phyloP scores from a whole-genome alignment of 2,329 filamentous ascomycete species.

The Fusarium abutilonis region DNA sequence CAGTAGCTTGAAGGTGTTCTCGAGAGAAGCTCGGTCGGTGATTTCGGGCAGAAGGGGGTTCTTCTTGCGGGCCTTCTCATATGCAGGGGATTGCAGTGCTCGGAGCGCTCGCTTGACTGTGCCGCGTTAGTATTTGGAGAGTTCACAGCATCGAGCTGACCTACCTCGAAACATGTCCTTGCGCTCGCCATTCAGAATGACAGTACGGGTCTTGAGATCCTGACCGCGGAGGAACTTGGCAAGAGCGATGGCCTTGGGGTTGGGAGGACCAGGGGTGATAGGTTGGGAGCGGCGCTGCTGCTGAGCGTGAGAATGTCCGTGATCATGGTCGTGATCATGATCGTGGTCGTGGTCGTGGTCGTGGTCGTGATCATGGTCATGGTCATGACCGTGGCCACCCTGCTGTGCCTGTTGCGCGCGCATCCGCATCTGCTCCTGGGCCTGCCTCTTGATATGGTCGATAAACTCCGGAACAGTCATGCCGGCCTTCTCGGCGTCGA shows the following conservation, averaged over 20 bases:
- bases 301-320: slow-evolving; percentile 45
- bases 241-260: slow-evolving; percentile 87
- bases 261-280: slow-evolving; percentile 81
- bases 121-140: slow-evolving; percentile 9
- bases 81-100: slow-evolving; percentile 86
- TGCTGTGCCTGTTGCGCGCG: slow-evolving; percentile 57
- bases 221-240: slow-evolving; percentile 87
- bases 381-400: slow-evolving; percentile 47
- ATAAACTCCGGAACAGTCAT: slow-evolving; percentile 88
- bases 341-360: slow-evolving; percentile 34
- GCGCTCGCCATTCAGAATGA: slow-evolving; percentile 93
- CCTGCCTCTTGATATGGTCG: slow-evolving; percentile 70
- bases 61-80: slow-evolving; percentile 89
- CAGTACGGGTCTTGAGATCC: slow-evolving; percentile 87
- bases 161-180: slow-evolving; percentile 98
- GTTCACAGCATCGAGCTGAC: slow-evolving; percentile 12
- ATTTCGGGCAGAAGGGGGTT: slow-evolving; percentile 89
- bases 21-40: slow-evolving; percentile 85
- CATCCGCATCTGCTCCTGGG: slow-evolving; percentile 61
- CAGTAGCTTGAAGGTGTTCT: slow-evolving; percentile 94
- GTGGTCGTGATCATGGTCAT: slow-evolving; percentile 42
- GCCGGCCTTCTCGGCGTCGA: slow-evolving; percentile 84
- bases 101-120: slow-evolving; percentile 95
- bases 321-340: slow-evolving; percentile 40
- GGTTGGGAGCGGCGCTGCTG: slow-evolving; percentile 66